These are phyloP conservation scores for Dionaea muscipula DNA, from an alignment of 179 eudicot genomes.

Conservation along the genomic window DNA sequence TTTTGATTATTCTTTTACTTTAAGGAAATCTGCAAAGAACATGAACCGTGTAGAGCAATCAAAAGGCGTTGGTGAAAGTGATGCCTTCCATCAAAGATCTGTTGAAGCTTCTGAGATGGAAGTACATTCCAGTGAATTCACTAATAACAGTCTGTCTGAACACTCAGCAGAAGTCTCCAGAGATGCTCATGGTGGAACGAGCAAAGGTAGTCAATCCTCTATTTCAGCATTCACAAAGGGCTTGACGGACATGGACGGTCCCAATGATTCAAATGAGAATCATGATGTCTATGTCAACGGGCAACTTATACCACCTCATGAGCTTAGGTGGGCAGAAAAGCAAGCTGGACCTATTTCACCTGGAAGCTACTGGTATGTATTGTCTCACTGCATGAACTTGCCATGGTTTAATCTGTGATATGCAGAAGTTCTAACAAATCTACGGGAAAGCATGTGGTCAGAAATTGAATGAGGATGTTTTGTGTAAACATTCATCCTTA, in stretches of 20 bases:
- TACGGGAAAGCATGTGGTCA: too few relatives aligned
- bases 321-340: slow-evolving; percentile 53
- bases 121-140: slow-evolving; percentile 21
- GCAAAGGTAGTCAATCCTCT: slow-evolving; percentile 27
- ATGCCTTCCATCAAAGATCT: slow-evolving; percentile 16
- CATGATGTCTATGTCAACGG: slow-evolving; percentile 58
- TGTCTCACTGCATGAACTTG: slow-evolving; percentile 4
- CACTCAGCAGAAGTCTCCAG: slow-evolving; percentile 25
- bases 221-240: slow-evolving; percentile 28
- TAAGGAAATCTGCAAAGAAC: slow-evolving; percentile 15
- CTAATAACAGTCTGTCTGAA: slow-evolving; percentile 22
- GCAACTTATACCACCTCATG: slow-evolving; percentile 33
- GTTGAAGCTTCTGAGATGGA: slow-evolving; percentile 32
- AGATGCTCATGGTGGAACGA: slow-evolving; percentile 22
- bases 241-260: slow-evolving; percentile 22
- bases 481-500: too few relatives aligned
- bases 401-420: too few relatives aligned
- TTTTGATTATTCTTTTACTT: slow-evolving; percentile 21
- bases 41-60: slow-evolving; percentile 18
- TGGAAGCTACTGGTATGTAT: slow-evolving; percentile 73
- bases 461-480: too few relatives aligned
- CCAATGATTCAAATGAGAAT: slow-evolving; percentile 13
- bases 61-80: slow-evolving; percentile 18
- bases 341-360: slow-evolving; percentile 65
- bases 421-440: too few relatives aligned